Percentiles rank a stretch among this genome's conserved stretches.
Conservation (phyloP, 2,329 filamentous ascomycete species). For the Kalmusia sp. region DNA sequence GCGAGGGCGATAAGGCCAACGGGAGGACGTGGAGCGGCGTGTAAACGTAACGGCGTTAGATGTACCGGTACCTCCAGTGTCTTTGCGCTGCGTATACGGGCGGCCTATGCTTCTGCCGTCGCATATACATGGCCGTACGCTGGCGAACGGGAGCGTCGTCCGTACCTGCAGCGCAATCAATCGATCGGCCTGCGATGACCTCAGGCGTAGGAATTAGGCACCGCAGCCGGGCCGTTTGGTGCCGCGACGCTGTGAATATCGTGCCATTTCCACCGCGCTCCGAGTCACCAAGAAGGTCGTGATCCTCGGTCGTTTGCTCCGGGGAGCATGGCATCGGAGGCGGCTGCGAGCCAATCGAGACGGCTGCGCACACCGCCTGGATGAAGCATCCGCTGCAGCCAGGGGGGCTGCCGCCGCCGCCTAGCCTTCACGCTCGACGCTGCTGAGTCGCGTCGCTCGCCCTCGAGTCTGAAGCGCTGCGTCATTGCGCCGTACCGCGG, state of each 20-base stretch:
- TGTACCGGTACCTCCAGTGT: neutral
- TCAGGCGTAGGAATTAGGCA: neutral
- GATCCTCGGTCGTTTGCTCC: constrained; percentile 16
- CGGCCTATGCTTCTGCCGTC: no score
- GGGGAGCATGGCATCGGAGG: constrained; percentile 15
- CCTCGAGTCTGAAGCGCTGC: constrained; percentile 19
- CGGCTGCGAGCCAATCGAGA: constrained; percentile 29
- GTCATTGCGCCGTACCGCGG: constrained; percentile 26
- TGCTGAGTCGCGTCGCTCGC: constrained; percentile 7
- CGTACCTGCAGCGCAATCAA: neutral
- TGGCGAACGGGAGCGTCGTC: neutral
- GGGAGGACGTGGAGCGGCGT: neutral
- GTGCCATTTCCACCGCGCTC: no score
- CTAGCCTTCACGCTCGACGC: constrained; percentile 22
- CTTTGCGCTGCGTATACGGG: no score
- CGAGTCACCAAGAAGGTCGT: no score
- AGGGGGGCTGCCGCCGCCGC: constrained; percentile 26
- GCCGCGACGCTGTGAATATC: no score
- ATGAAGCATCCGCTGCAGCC: constrained; percentile 22
- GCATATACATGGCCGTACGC: no score
- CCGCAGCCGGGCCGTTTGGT: neutral
- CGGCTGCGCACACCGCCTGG: constrained; percentile 36
- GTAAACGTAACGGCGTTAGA: neutral
- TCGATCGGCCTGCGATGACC: neutral
- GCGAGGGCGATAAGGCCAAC: neutral